phyloP scores from a whole-genome alignment of 2,329 filamentous ascomycete genomes.

The Bimuria novae-zelandiae region DNA sequence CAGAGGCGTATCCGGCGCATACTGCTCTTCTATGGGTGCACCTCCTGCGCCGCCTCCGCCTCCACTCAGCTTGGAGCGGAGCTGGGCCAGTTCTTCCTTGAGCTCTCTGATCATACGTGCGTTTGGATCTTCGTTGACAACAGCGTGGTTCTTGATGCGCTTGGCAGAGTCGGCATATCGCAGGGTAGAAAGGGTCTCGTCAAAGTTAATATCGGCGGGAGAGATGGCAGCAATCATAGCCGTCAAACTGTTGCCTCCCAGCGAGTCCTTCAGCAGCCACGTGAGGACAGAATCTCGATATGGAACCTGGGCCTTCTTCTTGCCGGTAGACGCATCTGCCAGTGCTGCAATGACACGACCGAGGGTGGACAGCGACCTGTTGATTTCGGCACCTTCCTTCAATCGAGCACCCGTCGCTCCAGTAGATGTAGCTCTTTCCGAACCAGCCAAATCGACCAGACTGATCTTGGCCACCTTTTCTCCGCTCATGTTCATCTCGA shows the following conservation, averaged over 20 bases:
- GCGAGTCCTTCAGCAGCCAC: conserved; percentile 94
- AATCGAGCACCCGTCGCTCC: conserved; percentile 92
- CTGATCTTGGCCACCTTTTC: conserved; percentile 99
- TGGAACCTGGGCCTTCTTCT: conserved; percentile 84
- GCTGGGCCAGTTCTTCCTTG: conserved; percentile 87
- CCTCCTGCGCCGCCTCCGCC: conserved; percentile 45
- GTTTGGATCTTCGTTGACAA: conserved; percentile 98
- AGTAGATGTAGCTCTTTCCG: conserved; percentile 94
- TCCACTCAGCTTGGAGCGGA: conserved; percentile 78
- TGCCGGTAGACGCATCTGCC: conserved; percentile 84
- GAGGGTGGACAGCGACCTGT: conserved; percentile 91
- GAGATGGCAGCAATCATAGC: conserved; percentile 99
- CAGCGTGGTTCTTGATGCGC: conserved; percentile 99
- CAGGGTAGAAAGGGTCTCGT: conserved; percentile 93
- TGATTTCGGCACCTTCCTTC: conserved; percentile 98
- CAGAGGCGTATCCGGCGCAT: conserved; percentile 87
- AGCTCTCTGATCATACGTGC: conserved; percentile 98
- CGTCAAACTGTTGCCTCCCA: conserved; percentile 98
- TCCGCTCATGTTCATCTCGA: conserved; percentile 93
- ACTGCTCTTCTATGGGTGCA: conserved; percentile 69
- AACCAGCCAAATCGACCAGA: conserved; percentile 95
- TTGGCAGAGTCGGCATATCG: conserved; percentile 98
- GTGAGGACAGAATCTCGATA: conserved; percentile 97
- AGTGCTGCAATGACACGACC: conserved; percentile 96
- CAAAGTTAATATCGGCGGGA: conserved; percentile 98